phyloP scores from a whole-genome alignment of 352 stramenopile genomes.

The Phytopythium vexans region DNA sequence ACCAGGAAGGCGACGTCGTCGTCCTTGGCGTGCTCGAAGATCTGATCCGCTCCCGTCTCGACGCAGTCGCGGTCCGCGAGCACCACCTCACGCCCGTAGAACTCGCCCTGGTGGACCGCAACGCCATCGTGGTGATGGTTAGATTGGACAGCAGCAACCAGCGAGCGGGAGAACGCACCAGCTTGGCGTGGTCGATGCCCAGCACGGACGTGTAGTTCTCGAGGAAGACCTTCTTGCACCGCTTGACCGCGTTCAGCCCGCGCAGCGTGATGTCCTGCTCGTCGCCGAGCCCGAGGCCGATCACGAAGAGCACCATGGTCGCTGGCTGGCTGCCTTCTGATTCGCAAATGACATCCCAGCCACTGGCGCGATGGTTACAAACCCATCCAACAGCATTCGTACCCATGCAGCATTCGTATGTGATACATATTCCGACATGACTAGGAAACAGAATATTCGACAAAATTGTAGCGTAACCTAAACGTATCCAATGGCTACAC shows the following conservation, averaged over 20 bases:
- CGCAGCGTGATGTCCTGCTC: constrained; percentile 98
- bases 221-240: constrained; percentile 93
- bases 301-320: constrained; percentile 93
- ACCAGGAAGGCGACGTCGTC: constrained; percentile 96
- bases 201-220: constrained; percentile 99
- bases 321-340: background rate
- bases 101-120: constrained; percentile 67
- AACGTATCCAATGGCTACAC: background rate
- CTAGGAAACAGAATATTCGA: background rate
- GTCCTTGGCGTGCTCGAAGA: constrained; percentile 90
- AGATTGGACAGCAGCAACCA: background rate
- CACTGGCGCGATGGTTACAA: no score
- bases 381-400: background rate
- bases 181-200: constrained; percentile 80
- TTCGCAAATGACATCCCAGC: no score
- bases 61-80: constrained; percentile 94
- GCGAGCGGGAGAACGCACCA: constrained; percentile 41
- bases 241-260: constrained; percentile 94
- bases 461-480: background rate
- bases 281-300: constrained; percentile 96
- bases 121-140: background rate
- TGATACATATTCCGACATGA: background rate
- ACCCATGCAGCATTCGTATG: no score
- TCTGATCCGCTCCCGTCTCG: constrained; percentile 96
- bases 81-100: constrained; percentile 92